phyloP scores from a whole-genome alignment of 108 stramenopile genomes.

The Discostella pseudostelligera region DNA sequence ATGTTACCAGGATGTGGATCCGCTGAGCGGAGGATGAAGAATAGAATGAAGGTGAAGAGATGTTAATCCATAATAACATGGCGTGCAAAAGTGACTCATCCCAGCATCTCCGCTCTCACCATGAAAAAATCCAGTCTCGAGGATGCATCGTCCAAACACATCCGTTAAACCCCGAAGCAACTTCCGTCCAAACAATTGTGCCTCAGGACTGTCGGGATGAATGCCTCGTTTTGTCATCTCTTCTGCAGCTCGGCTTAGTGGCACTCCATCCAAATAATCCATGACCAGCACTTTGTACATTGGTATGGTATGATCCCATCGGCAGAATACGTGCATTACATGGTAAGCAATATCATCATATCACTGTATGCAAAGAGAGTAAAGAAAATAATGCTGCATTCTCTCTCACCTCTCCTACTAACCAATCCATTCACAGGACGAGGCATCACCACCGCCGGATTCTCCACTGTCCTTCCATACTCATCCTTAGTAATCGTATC shows the following conservation, averaged over 20 bases:
- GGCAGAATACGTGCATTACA: too few relatives aligned
- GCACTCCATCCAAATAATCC: constrained; percentile 92
- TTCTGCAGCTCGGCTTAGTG: constrained; percentile 81
- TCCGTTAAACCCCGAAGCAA: constrained; percentile 81
- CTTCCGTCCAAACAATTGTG: constrained; percentile 85
- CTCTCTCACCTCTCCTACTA: constrained; percentile 47
- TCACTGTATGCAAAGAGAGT: too few relatives aligned
- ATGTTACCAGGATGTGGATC: constrained; percentile 83
- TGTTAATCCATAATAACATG: too few relatives aligned
- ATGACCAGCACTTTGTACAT: constrained; percentile 77
- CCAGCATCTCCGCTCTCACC: too few relatives aligned
- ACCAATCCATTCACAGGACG: constrained; percentile 85
- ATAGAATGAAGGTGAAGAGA: background rate
- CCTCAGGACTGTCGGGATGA: constrained; percentile 83
- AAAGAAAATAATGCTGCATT: background rate
- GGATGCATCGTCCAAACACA: constrained; percentile 88
- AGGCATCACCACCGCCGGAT: constrained; percentile 82
- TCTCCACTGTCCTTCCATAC: constrained; percentile 56
- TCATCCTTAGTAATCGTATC: constrained; percentile 54
- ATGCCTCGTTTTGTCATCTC: constrained; percentile 88
- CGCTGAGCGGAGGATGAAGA: background rate
- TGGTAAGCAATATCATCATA: too few relatives aligned
- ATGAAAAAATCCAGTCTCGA: constrained; percentile 94
- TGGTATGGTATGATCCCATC: too few relatives aligned
- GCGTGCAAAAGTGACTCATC: too few relatives aligned